Percentiles rank a stretch among this genome's conserved stretches.
Conservation (phyloP, 2,329 filamentous ascomycete genomes). For the Volutella citrinella region DNA sequence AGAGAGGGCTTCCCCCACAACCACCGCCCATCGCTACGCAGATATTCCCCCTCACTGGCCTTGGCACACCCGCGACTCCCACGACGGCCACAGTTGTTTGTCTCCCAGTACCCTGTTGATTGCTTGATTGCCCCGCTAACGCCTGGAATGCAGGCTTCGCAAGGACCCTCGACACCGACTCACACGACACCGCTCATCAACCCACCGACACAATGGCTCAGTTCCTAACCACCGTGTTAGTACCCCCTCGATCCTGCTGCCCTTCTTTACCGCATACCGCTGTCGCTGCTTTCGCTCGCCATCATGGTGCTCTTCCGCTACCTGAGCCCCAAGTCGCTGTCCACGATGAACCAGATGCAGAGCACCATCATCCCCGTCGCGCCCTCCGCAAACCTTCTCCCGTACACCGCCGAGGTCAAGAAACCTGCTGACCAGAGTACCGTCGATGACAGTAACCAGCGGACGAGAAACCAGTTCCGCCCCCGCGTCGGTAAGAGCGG, state of each 20-base stretch:
- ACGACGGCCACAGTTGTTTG: slow-evolving; percentile 15
- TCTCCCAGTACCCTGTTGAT: too few species aligned
- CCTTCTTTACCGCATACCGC: background rate
- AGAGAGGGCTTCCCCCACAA: too few species aligned
- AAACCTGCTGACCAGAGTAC: slow-evolving; percentile 28
- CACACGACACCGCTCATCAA: too few species aligned
- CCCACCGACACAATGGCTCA: slow-evolving; percentile 33
- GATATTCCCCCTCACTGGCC: too few species aligned
- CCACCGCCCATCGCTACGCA: too few species aligned
- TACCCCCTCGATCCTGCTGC: slow-evolving; percentile 12
- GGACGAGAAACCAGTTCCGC: slow-evolving; percentile 87
- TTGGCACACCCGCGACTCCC: slow-evolving; percentile 10
- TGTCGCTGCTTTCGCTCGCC: too few species aligned
- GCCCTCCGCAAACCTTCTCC: slow-evolving; percentile 11
- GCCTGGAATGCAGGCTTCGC: slow-evolving; percentile 37
- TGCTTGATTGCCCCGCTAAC: slow-evolving; percentile 41
- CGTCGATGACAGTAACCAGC: slow-evolving; percentile 65
- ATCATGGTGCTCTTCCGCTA: slow-evolving; percentile 28
- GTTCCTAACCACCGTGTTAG: slow-evolving; percentile 43
- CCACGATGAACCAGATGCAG: slow-evolving; percentile 29
- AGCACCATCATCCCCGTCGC: slow-evolving; percentile 30
- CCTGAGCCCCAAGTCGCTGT: slow-evolving; percentile 31
- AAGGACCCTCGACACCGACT: too few species aligned
- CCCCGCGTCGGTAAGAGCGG: slow-evolving; percentile 86
- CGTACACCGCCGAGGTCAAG: slow-evolving; percentile 14